Base-by-base conservation (phyloP, 495 filamentous ascomycete species). In the Aspergillus sclerotioniger region DNA sequence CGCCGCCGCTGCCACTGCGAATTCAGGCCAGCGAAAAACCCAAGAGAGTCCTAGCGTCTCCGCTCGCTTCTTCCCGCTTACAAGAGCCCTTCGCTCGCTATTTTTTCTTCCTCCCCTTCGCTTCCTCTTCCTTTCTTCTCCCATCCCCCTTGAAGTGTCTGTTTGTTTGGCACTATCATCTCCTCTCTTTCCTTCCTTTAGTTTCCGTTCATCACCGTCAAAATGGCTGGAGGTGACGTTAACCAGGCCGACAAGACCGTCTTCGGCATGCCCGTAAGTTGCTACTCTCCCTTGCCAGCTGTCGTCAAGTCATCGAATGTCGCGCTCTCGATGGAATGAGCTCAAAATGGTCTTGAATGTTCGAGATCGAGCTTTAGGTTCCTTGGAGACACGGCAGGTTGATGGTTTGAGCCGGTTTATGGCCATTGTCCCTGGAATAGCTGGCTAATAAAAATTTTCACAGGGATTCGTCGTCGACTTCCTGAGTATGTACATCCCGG, bases 381-480 rank as follows among this genome's bases (percentile, higher is more conserved):
- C 13, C 19, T 25, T n/a, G 3, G 17, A 3, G 28, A 16, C 21
- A 6, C 13, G 9, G 13, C 16, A 16, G 16, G 1, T 32, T 1
- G 47, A 50, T n/a, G 17, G 6, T 53, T 35, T 41, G 51, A 35
- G 33, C 41, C 12, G 31, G 16, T 57, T 32, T 28, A 21, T n/a
- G 31, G 8, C 46, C 6, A 31, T 56, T 59, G 21, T 54, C 9
- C 0, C 21, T 3, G 51, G 43, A 58, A 51, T 56, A 29, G 17
- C 15, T 53, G 17, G 68, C 75, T 81, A 64, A 81, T 62, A 58
- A 66, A 60, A 62, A 61, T 51, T 68, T 64, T 63, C 50, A 55
- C 63, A 84, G 82, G 80, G 76, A 48, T 86, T 84, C 71, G 78
- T 96, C 72, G 90, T 92, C 66, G 93, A 98, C 82, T 98, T 98